phyloP scores from a whole-genome alignment of 306 rosid species.

The Arachis stenosperma region DNA sequence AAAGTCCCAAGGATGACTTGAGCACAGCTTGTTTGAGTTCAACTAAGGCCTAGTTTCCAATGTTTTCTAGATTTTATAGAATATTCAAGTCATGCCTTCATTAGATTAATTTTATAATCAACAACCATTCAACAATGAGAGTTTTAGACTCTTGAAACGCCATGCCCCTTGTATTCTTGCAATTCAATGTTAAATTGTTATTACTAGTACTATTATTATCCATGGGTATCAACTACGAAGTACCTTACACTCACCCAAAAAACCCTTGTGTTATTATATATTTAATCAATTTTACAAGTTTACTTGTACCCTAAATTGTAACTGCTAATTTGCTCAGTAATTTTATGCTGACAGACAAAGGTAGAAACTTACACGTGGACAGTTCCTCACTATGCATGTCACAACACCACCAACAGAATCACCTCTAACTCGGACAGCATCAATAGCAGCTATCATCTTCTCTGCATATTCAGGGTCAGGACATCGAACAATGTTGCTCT shows the following conservation, averaged over 20 bases:
- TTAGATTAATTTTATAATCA: conserved; percentile 13
- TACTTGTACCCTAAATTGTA: conserved; percentile 12
- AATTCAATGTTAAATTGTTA: no score
- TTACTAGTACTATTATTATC: no score
- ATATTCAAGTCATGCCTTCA: conserved; percentile 21
- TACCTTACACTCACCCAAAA: not conserved
- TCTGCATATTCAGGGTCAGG: conserved; percentile 94
- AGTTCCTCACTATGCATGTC: conserved; percentile 87
- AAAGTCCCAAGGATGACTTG: conserved; percentile 1
- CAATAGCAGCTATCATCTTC: conserved; percentile 93
- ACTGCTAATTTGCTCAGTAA: conserved; percentile 20
- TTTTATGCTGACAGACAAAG: conserved; percentile 26
- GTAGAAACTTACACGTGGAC: conserved; percentile 71
- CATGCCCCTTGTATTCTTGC: no score
- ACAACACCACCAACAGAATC: conserved; percentile 95
- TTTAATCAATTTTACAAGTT: conserved; percentile 18
- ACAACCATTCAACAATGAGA: not conserved
- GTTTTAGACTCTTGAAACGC: no score
- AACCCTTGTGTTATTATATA: conserved; percentile 9
- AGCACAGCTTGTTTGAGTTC: no score
- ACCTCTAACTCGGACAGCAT: conserved; percentile 82
- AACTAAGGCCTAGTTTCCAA: not conserved
- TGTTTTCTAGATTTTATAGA: conserved; percentile 23
- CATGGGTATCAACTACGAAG: no score
- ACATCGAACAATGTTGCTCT: conserved; percentile 93